A percentile compares a stretch with the other conserved stretches of the same genome.
These are phyloP conservation scores for Cadophora gregata DNA, from an alignment of 2,329 filamentous ascomycete genomes.

Conservation along the genomic window DNA sequence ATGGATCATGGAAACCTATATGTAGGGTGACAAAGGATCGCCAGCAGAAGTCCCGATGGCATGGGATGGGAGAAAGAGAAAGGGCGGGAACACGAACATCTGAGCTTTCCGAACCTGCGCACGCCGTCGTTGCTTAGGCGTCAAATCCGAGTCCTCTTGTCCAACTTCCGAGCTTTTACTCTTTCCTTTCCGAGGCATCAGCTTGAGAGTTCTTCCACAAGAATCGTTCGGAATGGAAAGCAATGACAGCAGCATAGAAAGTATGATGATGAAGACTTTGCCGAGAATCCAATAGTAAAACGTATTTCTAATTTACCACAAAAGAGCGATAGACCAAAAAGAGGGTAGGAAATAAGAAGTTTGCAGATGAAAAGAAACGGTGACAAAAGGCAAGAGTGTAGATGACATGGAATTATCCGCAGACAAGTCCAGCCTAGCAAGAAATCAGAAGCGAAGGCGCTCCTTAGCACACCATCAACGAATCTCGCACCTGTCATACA, in stretches of 20 bases:
- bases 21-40: neutral
- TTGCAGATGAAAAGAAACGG: neutral
- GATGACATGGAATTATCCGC: neutral
- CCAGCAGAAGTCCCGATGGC: too few relatives aligned
- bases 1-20: neutral
- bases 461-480: neutral
- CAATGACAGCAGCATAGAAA: neutral
- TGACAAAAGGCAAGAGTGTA: neutral
- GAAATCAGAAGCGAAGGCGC: neutral
- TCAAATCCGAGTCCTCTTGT: conserved; percentile 21
- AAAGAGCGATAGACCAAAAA: neutral
- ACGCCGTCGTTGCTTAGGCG: conserved; percentile 39
- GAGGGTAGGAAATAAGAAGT: neutral
- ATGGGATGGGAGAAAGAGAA: neutral
- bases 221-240: neutral
- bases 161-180: neutral
- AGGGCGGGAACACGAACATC: conserved; percentile 30
- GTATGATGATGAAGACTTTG: neutral
- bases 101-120: conserved; percentile 43
- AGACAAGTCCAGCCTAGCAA: neutral
- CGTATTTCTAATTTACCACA: neutral
- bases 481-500: neutral
- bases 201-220: neutral
- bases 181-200: neutral
- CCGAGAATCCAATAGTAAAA: neutral